phyloP scores from a whole-genome alignment of 2,329 filamentous ascomycete species.

The Aspergillus fumigatus region DNA sequence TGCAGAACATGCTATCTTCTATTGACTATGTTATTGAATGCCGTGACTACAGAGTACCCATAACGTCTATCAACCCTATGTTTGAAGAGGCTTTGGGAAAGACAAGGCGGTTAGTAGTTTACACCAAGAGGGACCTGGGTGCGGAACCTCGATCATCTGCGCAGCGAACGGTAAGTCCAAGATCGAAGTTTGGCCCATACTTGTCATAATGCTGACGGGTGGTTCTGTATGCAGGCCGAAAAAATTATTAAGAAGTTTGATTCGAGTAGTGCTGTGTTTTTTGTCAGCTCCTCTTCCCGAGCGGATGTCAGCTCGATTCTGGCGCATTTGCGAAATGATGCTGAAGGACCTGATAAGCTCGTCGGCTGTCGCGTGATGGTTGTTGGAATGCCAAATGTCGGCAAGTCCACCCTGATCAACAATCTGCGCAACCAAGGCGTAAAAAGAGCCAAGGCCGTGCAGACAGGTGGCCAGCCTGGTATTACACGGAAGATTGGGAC shows the following conservation, averaged over 20 bases:
- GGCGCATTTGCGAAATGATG: constrained; percentile 28
- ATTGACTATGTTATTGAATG: constrained; percentile 92
- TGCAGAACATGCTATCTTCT: constrained; percentile 72
- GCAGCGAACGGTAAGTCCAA: constrained; percentile 35
- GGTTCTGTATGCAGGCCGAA: constrained; percentile 22
- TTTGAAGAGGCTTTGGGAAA: constrained; percentile 75
- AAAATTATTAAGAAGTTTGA: constrained; percentile 32
- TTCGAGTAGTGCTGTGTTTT: constrained; percentile 31
- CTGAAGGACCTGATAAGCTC: constrained; percentile 46
- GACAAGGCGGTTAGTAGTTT: constrained; percentile 74
- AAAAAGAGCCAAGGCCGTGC: constrained; percentile 63
- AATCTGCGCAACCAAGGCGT: constrained; percentile 68
- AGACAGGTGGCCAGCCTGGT: constrained; percentile 81
- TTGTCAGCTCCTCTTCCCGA: constrained; percentile 29
- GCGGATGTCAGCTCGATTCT: constrained; percentile 30
- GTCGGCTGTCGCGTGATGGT: constrained; percentile 80
- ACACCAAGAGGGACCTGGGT: constrained; percentile 82
- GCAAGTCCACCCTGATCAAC: constrained; percentile 94
- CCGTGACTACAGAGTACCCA: constrained; percentile 83
- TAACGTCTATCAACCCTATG: constrained; percentile 83
- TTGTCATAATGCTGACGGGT: not conserved
- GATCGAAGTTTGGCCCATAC: constrained; percentile 1
- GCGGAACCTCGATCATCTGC: constrained; percentile 38
- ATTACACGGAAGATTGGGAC: constrained; percentile 81
- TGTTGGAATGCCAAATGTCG: constrained; percentile 96